Base-by-base conservation (phyloP, 1,284 basidiomycete species). In the Mycena citricolor region DNA sequence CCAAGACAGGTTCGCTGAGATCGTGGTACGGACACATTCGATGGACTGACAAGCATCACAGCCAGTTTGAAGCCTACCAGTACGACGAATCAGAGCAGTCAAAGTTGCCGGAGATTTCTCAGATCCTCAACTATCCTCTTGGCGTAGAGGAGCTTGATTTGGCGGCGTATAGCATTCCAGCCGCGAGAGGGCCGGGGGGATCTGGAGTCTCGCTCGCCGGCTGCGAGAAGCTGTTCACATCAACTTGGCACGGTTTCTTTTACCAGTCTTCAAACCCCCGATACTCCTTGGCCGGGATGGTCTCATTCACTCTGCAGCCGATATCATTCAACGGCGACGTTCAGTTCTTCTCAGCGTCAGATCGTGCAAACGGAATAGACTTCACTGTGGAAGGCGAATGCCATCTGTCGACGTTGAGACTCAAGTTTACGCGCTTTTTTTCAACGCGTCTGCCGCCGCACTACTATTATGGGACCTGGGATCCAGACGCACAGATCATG, bases 91-190 rank as follows among this genome's bases (percentile, higher is more conserved):
- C 37, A 3, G 33, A 52, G 24, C 53, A 61, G 20, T 52, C 40
- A 1, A 47, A 57, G 42, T 51, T 51, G 8, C 21, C 56, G n/a
- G 47, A 53, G 8, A 14, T 49, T 0, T 26, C 41, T 0, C 49
- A 54, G 8, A 28, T 61, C 12, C 43, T 58, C n/a, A 55, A 58
- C 34, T 55, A 59, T 23, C 54, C 59, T 5, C 22, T 59, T 5
- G 54, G 46, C 10, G 16, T 42, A 16, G 46, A 52, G 6, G 42
- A 47, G 21, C 44, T 56, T 13, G 59, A 61, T 16, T 54, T 56
- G 14, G 47, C 47, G 13, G 57, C 58, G 1, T 57, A 56, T 11
- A 49, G 47, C 35, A 16, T 40, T 1, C 32, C 43, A 8, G 29
- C 30, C 6, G 29, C 22, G 4, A 32, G 2, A n/a, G 38, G 37